A percentile compares a stretch with the other conserved stretches of the same genome.
Conservation (phyloP, 202 grass and related monocot genomes). For the Schoenoplectus triqueter region DNA sequence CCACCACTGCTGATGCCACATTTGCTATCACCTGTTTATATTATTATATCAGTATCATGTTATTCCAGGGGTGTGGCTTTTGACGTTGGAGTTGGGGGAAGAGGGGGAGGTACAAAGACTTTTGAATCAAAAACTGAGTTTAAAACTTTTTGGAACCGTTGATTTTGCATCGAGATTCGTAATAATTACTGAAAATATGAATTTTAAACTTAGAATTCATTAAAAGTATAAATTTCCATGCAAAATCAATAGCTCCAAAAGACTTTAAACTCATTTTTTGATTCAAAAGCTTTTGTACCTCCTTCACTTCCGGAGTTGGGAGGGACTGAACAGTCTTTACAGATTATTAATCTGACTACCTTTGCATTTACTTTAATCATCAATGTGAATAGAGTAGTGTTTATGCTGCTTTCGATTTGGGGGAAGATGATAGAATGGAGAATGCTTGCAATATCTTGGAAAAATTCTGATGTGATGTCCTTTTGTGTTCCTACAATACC, state of each 20-base stretch:
- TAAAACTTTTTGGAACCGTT: too few relatives aligned
- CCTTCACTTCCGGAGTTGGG: too few relatives aligned
- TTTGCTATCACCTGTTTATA: conserved; percentile 59
- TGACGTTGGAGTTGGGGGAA: not conserved
- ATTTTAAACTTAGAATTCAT: too few relatives aligned
- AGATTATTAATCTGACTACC: not conserved
- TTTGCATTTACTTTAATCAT: not conserved
- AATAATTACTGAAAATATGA: too few relatives aligned
- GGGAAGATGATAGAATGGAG: not conserved
- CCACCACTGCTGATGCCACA: conserved; percentile 68
- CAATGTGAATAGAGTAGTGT: not conserved
- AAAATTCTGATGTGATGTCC: not conserved
- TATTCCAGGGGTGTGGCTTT: conserved; percentile 1
- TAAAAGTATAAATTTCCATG: too few relatives aligned
- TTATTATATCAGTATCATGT: not conserved
- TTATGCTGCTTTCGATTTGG: not conserved
- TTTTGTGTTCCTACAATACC: not conserved
- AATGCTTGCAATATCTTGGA: not conserved
- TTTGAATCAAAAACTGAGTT: too few relatives aligned
- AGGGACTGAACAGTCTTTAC: not conserved
- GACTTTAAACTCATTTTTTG: too few relatives aligned
- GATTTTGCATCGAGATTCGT: too few relatives aligned
- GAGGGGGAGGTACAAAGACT: too few relatives aligned
- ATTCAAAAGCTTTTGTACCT: too few relatives aligned
- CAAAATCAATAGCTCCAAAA: too few relatives aligned